These are phyloP conservation scores for Coelastrella sp. DNA, from an alignment of 139 green algal genomes.

Conservation along the genomic window DNA sequence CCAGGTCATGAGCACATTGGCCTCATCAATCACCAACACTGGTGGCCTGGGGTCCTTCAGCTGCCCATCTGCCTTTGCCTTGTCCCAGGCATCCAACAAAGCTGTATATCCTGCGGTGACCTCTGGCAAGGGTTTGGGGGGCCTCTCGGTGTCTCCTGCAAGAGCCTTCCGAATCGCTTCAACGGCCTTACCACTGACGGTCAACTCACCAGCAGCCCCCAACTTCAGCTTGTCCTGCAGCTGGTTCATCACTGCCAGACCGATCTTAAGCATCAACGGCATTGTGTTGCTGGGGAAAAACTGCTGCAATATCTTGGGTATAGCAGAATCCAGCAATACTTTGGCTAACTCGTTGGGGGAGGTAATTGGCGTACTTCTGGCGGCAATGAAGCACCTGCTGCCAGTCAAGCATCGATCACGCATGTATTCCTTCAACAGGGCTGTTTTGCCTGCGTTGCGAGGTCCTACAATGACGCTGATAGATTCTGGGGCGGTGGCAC, in stretches of 20 bases:
- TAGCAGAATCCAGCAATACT: neutral
- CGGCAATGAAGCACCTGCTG: slow-evolving; percentile 29
- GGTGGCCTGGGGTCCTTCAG: neutral
- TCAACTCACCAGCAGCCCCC: neutral
- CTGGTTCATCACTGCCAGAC: neutral
- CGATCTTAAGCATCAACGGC: too few relatives aligned
- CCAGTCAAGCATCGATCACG: neutral
- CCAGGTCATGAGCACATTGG: slow-evolving; percentile 13
- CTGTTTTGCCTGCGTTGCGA: slow-evolving; percentile 9
- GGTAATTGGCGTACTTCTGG: slow-evolving; percentile 3
- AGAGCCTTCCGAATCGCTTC: neutral
- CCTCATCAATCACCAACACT: slow-evolving; percentile 11
- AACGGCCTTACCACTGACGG: neutral
- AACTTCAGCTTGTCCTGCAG: neutral
- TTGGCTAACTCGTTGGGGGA: neutral
- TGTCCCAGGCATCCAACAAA: slow-evolving; percentile 8
- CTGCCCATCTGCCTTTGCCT: slow-evolving; percentile 2
- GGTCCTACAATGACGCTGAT: slow-evolving; percentile 20
- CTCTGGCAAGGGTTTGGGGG: neutral
- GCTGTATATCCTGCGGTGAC: neutral
- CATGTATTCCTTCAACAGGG: slow-evolving; percentile 9
- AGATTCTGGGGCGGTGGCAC: neutral
- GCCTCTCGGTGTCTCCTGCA: neutral
- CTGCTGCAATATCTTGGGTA: slow-evolving; percentile 5
- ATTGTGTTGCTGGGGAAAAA: too few relatives aligned